A percentile compares a stretch with the other conserved stretches of the same genome.
phyloP scores from a whole-genome alignment of 2,329 filamentous ascomycete species.

The Aspergillus floridensis region DNA sequence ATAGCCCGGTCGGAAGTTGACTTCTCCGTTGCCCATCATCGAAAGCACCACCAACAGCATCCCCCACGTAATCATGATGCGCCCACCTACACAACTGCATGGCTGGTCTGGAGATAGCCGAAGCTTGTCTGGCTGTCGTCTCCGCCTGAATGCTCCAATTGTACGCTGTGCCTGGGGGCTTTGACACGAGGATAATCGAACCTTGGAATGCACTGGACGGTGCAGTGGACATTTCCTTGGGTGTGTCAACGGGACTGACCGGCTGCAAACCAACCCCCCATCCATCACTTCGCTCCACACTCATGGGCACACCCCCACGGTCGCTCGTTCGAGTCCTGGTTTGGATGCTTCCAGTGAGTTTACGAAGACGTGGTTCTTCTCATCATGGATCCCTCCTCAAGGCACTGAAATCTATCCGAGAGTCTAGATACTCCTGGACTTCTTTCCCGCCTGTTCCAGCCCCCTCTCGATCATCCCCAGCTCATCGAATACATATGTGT shows the following conservation, averaged over 20 bases:
- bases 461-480: neutral
- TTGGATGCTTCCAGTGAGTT: neutral
- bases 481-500: neutral
- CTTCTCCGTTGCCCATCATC: neutral
- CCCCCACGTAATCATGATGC: slow-evolving; percentile 2
- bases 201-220: neutral
- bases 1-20: neutral
- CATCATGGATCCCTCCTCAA: neutral
- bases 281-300: slow-evolving; percentile 6
- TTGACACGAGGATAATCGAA: slow-evolving; percentile 5
- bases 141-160: neutral
- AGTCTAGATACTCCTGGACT: neutral
- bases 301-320: neutral
- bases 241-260: slow-evolving; percentile 13
- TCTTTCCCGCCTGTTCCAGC: neutral
- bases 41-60: neutral
- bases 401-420: neutral
- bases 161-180: slow-evolving; percentile 1
- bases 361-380: no score
- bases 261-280: slow-evolving; percentile 15
- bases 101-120: neutral
- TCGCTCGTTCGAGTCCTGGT: neutral
- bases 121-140: slow-evolving; percentile 2
- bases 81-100: neutral
- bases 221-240: slow-evolving; percentile 12